Evolutionary conservation across 257 asterid species (phyloP).

Genomic region (Phtheirospermum japonicum): DNA sequence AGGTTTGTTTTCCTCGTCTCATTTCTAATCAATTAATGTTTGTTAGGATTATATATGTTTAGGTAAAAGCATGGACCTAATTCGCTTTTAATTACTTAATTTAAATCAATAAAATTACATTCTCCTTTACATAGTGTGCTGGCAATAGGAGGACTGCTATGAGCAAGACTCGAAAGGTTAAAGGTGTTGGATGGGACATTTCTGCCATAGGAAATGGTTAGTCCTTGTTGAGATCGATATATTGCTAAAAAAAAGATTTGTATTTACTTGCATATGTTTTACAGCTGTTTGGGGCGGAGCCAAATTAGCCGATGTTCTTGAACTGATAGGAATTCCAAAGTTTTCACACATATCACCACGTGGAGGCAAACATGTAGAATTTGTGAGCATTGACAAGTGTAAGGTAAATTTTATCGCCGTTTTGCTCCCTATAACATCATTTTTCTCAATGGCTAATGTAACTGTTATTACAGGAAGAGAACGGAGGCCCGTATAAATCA

Average conservation of each 20-base stretch:
- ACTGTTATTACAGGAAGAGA: slow-evolving; percentile 64
- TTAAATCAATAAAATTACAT: neutral
- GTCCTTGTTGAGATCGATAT: slow-evolving; percentile 30
- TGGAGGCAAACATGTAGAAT: slow-evolving; percentile 90
- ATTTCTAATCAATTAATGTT: too few relatives aligned
- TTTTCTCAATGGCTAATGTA: slow-evolving; percentile 11
- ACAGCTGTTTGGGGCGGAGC: slow-evolving; percentile 98
- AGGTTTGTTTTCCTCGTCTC: slow-evolving; percentile 39
- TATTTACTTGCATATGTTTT: too few relatives aligned
- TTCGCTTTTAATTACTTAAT: neutral
- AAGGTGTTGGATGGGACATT: slow-evolving; percentile 96
- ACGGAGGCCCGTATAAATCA: slow-evolving; percentile 96
- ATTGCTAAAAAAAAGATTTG: too few relatives aligned
- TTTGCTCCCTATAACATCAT: neutral
- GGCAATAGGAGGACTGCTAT: slow-evolving; percentile 98
- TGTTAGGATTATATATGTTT: too few relatives aligned
- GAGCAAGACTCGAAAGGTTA: slow-evolving; percentile 79
- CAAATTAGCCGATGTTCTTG: slow-evolving; percentile 87
- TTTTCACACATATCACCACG: slow-evolving; percentile 49
- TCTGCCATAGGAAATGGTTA: slow-evolving; percentile 94
- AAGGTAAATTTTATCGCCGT: slow-evolving; percentile 50
- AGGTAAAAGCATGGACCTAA: too few relatives aligned
- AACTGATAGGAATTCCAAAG: slow-evolving; percentile 73
- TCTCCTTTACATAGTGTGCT: slow-evolving; percentile 61
- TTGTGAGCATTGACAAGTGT: slow-evolving; percentile 95